Conservation (phyloP, 495 filamentous ascomycete genomes). For the Penicillium parvum region DNA sequence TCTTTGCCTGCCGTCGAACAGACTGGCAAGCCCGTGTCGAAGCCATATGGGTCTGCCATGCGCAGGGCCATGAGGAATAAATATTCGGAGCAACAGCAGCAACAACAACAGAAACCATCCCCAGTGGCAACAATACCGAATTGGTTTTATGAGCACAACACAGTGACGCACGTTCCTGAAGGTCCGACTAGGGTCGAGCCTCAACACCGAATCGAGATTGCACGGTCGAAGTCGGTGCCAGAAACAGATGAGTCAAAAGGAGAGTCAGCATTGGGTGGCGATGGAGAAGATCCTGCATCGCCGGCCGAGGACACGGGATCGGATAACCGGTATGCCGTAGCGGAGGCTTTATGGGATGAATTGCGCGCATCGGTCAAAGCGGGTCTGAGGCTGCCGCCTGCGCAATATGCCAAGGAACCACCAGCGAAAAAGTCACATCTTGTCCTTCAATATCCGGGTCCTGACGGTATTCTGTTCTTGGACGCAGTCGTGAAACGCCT, state of each 20-base stretch:
- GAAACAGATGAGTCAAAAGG: constrained; percentile 10
- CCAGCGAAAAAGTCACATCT: constrained; percentile 59
- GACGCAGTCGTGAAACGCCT: constrained; percentile 54
- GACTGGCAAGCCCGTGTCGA: constrained; percentile 19
- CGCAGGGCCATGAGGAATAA: constrained; percentile 39
- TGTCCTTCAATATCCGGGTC: constrained; percentile 60
- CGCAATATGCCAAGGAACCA: constrained; percentile 43
- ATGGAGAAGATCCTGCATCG: constrained; percentile 17
- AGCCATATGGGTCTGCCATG: constrained; percentile 39
- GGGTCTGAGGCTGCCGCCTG: constrained; percentile 35
- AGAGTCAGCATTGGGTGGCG: constrained; percentile 17
- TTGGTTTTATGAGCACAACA: constrained; percentile 41
- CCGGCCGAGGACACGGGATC: constrained; percentile 6
- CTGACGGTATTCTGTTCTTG: constrained; percentile 53
- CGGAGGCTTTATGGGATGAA: constrained; percentile 37
- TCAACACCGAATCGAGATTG: constrained; percentile 29
- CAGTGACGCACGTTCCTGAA: constrained; percentile 16
- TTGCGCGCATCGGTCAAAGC: constrained; percentile 38
- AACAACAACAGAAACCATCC: constrained; percentile 18
- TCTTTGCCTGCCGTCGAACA: constrained; percentile 16
- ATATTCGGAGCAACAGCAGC: constrained; percentile 20
- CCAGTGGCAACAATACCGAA: constrained; percentile 28
- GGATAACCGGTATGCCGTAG: constrained; percentile 34
- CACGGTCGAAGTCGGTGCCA: constrained; percentile 7
- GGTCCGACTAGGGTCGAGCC: neutral